Evolutionary conservation across 441 rosid species (phyloP).

Genomic region (Erodium chrysanthum): DNA sequence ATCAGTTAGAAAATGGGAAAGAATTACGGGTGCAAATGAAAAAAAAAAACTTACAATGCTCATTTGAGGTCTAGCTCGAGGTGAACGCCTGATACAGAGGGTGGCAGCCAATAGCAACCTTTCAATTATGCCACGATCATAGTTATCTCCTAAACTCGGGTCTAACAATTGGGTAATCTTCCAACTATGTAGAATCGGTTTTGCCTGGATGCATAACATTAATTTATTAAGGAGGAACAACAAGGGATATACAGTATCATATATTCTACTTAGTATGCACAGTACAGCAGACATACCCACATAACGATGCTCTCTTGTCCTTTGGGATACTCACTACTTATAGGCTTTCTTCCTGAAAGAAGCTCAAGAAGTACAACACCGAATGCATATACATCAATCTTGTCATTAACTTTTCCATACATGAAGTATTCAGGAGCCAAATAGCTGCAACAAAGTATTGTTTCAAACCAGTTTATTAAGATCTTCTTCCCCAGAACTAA

Average conservation of each 20-base stretch:
- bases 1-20: too few relatives aligned
- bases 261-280: neutral
- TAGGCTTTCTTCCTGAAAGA: slow-evolving; percentile 76
- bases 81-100: slow-evolving; percentile 51
- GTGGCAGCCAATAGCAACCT: slow-evolving; percentile 56
- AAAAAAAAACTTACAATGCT: slow-evolving; percentile 30
- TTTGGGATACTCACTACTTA: slow-evolving; percentile 41
- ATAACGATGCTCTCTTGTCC: slow-evolving; percentile 77
- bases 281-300: slow-evolving; percentile 53
- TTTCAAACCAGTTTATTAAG: neutral
- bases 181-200: slow-evolving; percentile 42
- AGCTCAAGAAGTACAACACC: slow-evolving; percentile 93
- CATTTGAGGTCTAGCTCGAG: slow-evolving; percentile 60
- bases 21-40: neutral
- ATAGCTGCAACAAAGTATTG: slow-evolving; percentile 38
- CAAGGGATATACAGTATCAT: neutral
- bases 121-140: slow-evolving; percentile 36
- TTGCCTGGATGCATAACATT: slow-evolving; percentile 36
- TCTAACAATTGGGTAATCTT: slow-evolving; percentile 46
- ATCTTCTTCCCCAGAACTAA: neutral
- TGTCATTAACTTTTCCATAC: slow-evolving; percentile 81
- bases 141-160: slow-evolving; percentile 32
- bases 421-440: slow-evolving; percentile 91
- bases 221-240: neutral
- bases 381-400: slow-evolving; percentile 79